Conservation (phyloP, 192 early-diverging fungal genomes). For the Powellomyces hirtus region DNA sequence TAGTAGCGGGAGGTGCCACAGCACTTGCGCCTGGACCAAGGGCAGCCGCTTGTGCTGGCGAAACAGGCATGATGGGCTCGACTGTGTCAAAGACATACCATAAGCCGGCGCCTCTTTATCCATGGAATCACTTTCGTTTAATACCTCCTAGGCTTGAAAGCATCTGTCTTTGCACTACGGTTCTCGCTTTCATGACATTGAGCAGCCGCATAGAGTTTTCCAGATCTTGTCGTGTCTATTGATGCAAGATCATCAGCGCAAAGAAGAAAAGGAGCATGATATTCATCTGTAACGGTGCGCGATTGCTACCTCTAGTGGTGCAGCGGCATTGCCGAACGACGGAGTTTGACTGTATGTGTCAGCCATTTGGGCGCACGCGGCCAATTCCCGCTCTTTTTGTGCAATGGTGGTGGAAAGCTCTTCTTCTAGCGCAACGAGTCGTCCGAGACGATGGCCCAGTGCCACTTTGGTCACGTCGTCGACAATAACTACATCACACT, state of each 20-base stretch:
- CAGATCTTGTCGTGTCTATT: conserved; percentile 43
- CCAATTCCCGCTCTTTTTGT: conserved; percentile 37
- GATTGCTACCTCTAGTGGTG: conserved; percentile 29
- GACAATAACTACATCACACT: conserved; percentile 26
- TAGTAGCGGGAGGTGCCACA: background rate
- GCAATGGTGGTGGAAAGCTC: conserved; percentile 23
- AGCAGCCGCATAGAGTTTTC: conserved; percentile 43
- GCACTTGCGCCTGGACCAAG: background rate
- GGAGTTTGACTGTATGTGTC: conserved; percentile 35
- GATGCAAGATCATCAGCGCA: background rate
- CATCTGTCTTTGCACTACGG: conserved; percentile 27
- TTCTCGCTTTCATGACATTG: conserved; percentile 20
- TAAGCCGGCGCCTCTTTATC: background rate
- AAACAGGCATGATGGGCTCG: conserved; percentile 23
- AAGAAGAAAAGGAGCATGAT: background rate
- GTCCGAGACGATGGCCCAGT: conserved; percentile 42
- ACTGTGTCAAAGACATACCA: conserved; percentile 1
- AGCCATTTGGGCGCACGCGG: conserved; percentile 30
- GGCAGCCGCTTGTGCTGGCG: background rate
- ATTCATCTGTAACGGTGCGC: background rate
- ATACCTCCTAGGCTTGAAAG: conserved; percentile 35
- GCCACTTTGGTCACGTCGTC: conserved; percentile 44
- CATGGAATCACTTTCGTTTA: background rate
- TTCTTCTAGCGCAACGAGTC: conserved; percentile 26
- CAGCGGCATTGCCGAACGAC: conserved; percentile 34